Base-by-base conservation (phyloP, 2,329 filamentous ascomycete genomes). In the Venturia asperata region DNA sequence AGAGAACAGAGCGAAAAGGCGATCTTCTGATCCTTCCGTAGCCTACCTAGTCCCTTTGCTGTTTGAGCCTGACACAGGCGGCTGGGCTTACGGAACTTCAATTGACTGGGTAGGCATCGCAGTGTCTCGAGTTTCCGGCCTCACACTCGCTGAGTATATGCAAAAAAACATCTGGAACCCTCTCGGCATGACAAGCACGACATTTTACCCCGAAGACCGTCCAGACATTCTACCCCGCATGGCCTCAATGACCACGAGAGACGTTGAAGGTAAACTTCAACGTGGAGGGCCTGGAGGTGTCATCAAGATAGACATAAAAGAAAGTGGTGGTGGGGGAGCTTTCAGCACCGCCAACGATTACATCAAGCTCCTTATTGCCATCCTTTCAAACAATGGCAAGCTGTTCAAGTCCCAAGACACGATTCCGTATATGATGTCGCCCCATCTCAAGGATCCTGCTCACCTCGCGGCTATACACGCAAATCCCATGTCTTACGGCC, bases 101-200 rank as follows among this genome's bases (percentile, higher is more conserved):
- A 66, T 78, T 52, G 82, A 84, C 72, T 83, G 79, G 76, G 81
- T 78, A 0, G 81, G 79, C 3, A 66, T 77, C 5, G 71, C 78
- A 0, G 71, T 84, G 5, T 78, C 82, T 69, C 71, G 70, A 5
- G 56, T 79, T 5, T 78, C 76, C 0, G 75, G 75, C 7, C 68
- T 72, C 63, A 68, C 67, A 7, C 61, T 67, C n/a, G 62, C 63
- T 13, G 64, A 65, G 19, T 66, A 66, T 30, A 60, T 67, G 34
- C 60, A 58, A 21, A 64, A 21, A 39, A 45, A 66, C 41, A 67
- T 67, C 37, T 67, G 45, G 52, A 34, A 24, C 10, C 66, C 66
- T 17, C 61, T 67, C 17, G 64, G 60, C n/a, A 63, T 67, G 64
- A 67, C 45, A 1, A 68, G 68, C 3, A 71, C 70, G 3, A 72